Conservation (phyloP, 805 yeast genomes). For the Ogataea parapolymorpha region DNA sequence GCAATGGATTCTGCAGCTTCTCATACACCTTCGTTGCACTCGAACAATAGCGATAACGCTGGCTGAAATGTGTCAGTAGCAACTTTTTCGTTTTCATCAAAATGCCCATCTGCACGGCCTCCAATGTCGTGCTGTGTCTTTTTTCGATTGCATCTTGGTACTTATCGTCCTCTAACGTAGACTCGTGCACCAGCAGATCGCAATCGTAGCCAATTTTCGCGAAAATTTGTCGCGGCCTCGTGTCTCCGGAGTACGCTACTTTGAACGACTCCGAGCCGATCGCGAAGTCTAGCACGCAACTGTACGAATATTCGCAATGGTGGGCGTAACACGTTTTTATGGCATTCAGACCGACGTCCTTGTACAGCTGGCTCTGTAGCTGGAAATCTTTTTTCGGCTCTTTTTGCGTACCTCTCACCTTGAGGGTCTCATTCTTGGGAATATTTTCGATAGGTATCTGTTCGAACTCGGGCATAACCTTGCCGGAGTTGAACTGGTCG, state of each 20-base stretch:
- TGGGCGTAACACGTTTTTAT: constrained; percentile 69
- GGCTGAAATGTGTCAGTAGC: constrained; percentile 88
- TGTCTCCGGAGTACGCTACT: constrained; percentile 91
- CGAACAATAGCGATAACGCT: constrained; percentile 66
- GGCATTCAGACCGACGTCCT: constrained; percentile 40
- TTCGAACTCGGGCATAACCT: constrained; percentile 12
- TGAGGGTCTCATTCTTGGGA: constrained; percentile 20
- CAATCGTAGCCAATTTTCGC: constrained; percentile 57
- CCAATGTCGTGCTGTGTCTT: constrained; percentile 84
- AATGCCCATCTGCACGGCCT: constrained; percentile 70
- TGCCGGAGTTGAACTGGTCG: constrained; percentile 31
- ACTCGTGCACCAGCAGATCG: constrained; percentile 86
- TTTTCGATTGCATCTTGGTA: constrained; percentile 75
- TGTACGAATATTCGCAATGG: constrained; percentile 84
- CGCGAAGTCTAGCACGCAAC: constrained; percentile 51
- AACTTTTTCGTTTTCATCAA: constrained; percentile 70
- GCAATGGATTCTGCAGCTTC: constrained; percentile 19
- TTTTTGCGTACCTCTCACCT: background rate
- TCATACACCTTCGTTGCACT: constrained; percentile 26
- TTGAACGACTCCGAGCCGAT: constrained; percentile 43
- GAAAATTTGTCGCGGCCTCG: constrained; percentile 74
- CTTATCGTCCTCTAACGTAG: constrained; percentile 81
- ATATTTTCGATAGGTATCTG: constrained; percentile 29
- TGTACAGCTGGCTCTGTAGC: constrained; percentile 30
- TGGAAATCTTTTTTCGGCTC: constrained; percentile 1